Percentiles rank a stretch among this genome's conserved stretches.
Conservation (phyloP, 768 basidiomycete species). For the Lenzites betulinus region DNA sequence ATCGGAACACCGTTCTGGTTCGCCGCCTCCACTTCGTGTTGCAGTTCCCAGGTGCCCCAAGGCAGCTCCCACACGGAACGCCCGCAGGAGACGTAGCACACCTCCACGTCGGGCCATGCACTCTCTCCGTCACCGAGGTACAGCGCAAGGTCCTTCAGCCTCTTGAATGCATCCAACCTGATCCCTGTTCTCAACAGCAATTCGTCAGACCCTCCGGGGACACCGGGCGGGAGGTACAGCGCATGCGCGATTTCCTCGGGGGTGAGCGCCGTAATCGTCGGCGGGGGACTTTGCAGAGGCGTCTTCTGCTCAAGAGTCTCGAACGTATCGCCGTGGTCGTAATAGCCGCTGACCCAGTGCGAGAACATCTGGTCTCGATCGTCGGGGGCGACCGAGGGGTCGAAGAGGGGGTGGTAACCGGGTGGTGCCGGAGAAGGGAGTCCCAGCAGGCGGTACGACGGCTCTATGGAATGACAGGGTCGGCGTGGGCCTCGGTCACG, state of each 20-base stretch:
- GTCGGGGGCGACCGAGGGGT: not conserved
- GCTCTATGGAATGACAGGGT: not conserved
- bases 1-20: not conserved
- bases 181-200: slow-evolving; percentile 11
- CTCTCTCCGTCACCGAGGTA: not conserved
- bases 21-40: not conserved
- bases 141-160: slow-evolving; percentile 6
- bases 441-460: not conserved
- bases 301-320: slow-evolving; percentile 17
- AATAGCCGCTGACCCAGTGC: slow-evolving; percentile 15
- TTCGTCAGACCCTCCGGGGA: slow-evolving; percentile 18
- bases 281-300: slow-evolving; percentile 6
- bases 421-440: not conserved
- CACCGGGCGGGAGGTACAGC: slow-evolving; percentile 9
- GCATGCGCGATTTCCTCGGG: slow-evolving; percentile 4
- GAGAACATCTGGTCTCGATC: not conserved
- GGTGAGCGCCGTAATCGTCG: slow-evolving; percentile 16
- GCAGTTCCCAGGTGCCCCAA: not conserved
- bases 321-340: slow-evolving; percentile 1
- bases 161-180: slow-evolving; percentile 2
- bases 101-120: slow-evolving; percentile 1
- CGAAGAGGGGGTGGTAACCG: slow-evolving; percentile 9
- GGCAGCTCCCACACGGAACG: slow-evolving; percentile 4
- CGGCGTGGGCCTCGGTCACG: too few species aligned
- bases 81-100: slow-evolving; percentile 1